Evolutionary conservation across 2,329 filamentous ascomycete genomes (phyloP), one percentile per base, ranked within the genome.

Genomic region (Penicillium griseofulvum): DNA sequence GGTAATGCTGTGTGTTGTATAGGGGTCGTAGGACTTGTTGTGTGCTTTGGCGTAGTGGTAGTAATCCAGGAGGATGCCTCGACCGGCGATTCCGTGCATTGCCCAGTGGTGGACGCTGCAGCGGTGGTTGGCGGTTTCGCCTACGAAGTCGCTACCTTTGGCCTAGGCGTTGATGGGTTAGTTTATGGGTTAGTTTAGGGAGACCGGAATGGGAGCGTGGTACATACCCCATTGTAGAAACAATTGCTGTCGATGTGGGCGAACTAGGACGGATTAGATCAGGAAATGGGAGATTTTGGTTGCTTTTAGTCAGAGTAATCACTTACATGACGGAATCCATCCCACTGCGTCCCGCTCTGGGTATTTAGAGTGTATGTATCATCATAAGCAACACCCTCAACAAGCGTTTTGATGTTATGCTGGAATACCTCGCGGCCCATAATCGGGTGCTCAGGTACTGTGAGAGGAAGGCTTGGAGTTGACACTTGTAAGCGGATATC

Each of bases 1-100:
- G 0, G 77, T 79, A 66, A 87, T 86, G 28, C 78, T 75, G 62
- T 84, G 75, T 0, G 76, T 73, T 4, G 77, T 77, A 46, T 84
- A 78, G 0, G 83, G 78, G 60, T 83, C 75, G 56, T 80, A 83
- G 5, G 70, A 57, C 28, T 81, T 78, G 12, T 79, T 77, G 50
- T 81, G 78, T 9, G 76, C 76, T 47, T 80, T 75, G 10, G 81
- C 77, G 51, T 80, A 84, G 10, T 68, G 59, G 36, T 68, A 62
- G 62, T 77, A 77, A 60, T 78, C 75, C 17, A 78, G 68, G 14
- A 78, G 69, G 34, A 78, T 62, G 49, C 69, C 76, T 47, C 75
- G 72, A 41, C 71, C 70, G n/a, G 74, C 71, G 49, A 78, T 73
- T 41, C 76, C 75, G 61, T 75, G 68, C 26, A 62, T 60, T 57